Evolutionary conservation across 805 yeast genomes (phyloP).

Genomic region (Scheffersomyces stipitis): DNA sequence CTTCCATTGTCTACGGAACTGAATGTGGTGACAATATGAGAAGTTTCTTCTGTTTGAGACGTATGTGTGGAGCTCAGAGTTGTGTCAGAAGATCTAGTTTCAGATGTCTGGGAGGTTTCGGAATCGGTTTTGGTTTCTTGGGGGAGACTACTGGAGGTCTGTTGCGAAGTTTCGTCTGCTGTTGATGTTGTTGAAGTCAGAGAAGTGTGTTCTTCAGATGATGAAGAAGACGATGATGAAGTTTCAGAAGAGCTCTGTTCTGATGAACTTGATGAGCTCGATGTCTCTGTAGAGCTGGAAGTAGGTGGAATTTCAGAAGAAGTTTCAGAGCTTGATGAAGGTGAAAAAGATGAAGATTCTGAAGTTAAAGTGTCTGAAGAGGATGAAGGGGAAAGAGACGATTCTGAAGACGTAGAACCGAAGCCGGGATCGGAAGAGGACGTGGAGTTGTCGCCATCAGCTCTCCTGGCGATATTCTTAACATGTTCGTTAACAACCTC

Average conservation of each 20-base stretch:
- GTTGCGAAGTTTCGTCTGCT: background rate
- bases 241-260: background rate
- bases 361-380: background rate
- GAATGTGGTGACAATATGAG: constrained; percentile 22
- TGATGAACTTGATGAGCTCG: constrained; percentile 3
- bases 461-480: background rate
- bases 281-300: too few species aligned
- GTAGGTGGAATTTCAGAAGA: background rate
- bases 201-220: too few species aligned
- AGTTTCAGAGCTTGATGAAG: background rate
- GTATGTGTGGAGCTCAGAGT: background rate
- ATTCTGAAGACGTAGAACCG: too few species aligned
- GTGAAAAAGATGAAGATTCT: background rate
- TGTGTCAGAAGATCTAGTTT: background rate
- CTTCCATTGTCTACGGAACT: constrained; percentile 35
- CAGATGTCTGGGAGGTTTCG: background rate
- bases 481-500: background rate
- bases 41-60: background rate
- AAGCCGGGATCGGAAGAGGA: background rate
- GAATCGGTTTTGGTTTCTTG: background rate
- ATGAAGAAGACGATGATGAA: background rate
- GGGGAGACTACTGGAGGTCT: background rate
- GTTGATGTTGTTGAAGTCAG: background rate
- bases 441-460: background rate
- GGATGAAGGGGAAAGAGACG: background rate